phyloP scores from a whole-genome alignment of 2,329 filamentous ascomycete genomes.

The Cercospora sp. region DNA sequence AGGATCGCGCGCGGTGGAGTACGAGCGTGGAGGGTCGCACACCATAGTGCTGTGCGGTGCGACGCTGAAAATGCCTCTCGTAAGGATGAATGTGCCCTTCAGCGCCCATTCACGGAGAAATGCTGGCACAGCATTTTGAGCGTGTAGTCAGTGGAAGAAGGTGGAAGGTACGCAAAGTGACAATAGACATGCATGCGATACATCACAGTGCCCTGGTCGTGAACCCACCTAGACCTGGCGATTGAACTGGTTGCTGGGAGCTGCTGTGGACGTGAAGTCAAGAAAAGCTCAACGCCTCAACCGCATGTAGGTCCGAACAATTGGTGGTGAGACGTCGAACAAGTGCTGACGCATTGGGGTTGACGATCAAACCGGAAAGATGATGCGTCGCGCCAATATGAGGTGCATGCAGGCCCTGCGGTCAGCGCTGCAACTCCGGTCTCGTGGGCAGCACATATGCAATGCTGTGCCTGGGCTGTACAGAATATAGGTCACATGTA shows the following conservation, averaged over 20 bases:
- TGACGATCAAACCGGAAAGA: conserved; percentile 13
- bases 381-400: conserved; percentile 17
- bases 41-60: not conserved
- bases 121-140: not conserved
- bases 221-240: not conserved
- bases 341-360: conserved; percentile 18
- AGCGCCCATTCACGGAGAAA: not conserved
- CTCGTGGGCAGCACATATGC: conserved; percentile 22
- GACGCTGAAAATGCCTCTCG: not conserved
- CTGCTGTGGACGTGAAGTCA: conserved; percentile 21
- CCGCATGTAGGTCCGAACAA: conserved; percentile 15
- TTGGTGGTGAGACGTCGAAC: not conserved
- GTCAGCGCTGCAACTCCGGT: conserved; percentile 18
- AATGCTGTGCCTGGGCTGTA: not conserved
- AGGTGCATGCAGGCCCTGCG: conserved; percentile 10
- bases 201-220: not conserved
- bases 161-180: not conserved
- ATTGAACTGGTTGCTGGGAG: not conserved
- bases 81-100: not conserved
- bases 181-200: not conserved
- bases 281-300: conserved; percentile 25
- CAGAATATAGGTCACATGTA: not conserved
- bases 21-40: not conserved
- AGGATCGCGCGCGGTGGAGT: not conserved
- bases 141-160: not conserved